These are phyloP conservation scores for Opeltia flavorubescens DNA, from an alignment of 495 filamentous ascomycete genomes.

Conservation along the genomic window DNA sequence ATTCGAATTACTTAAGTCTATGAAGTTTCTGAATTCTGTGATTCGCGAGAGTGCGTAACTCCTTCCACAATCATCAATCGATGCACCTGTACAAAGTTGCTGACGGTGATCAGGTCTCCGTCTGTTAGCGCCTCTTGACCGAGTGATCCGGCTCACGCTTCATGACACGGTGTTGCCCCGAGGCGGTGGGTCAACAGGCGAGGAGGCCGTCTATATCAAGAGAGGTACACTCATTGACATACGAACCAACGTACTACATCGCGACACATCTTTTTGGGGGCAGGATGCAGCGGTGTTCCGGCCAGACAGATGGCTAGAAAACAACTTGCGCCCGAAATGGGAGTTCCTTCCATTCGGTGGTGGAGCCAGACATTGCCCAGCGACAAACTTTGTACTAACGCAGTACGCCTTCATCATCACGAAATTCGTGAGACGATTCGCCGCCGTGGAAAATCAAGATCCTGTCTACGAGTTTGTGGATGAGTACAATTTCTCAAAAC, in stretches of 20 bases:
- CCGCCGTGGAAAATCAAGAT: no score
- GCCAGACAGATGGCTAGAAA: slow-evolving; percentile 40
- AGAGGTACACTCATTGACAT: slow-evolving; percentile 31
- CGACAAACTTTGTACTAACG: slow-evolving; percentile 10
- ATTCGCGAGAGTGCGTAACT: slow-evolving; percentile 32
- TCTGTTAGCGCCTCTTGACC: slow-evolving; percentile 36
- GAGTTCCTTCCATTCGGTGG: slow-evolving; percentile 9
- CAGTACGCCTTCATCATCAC: slow-evolving; percentile 26
- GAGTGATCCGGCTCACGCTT: slow-evolving; percentile 31
- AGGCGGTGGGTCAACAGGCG: slow-evolving; percentile 26
- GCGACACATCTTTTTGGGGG: slow-evolving; percentile 34
- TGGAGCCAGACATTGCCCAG: slow-evolving; percentile 9
- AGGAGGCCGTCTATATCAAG: slow-evolving; percentile 23
- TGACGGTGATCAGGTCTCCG: no score
- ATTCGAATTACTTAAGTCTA: slow-evolving; percentile 11
- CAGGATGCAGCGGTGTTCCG: slow-evolving; percentile 32
- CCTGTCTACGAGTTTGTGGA: no score
- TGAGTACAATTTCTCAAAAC: no score
- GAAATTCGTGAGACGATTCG: slow-evolving; percentile 20
- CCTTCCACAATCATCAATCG: background rate
- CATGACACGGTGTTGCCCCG: slow-evolving; percentile 30
- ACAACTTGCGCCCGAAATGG: slow-evolving; percentile 23
- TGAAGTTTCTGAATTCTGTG: slow-evolving; percentile 34
- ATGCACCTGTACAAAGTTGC: no score
- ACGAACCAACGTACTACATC: slow-evolving; percentile 36